phyloP scores from a whole-genome alignment of 352 stramenopile genomes.

The Phytophthora chlamydospora region DNA sequence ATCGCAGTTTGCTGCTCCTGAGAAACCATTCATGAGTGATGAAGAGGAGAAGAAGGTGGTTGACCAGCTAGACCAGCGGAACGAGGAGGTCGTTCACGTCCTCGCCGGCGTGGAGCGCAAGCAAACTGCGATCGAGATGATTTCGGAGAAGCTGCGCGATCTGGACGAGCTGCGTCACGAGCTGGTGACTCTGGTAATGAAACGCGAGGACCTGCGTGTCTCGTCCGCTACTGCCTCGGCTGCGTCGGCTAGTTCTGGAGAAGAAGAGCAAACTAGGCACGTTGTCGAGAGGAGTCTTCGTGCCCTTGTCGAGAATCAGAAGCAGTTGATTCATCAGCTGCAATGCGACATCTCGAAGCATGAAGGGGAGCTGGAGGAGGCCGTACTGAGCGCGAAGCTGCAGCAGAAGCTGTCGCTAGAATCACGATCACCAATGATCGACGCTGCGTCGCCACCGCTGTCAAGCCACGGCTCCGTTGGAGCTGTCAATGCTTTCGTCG shows the following conservation, averaged over 20 bases:
- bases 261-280: slow-evolving; percentile 48
- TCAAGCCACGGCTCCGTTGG: slow-evolving; percentile 14
- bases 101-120: slow-evolving; percentile 65
- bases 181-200: slow-evolving; percentile 69
- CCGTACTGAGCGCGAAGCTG: slow-evolving; percentile 40
- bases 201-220: slow-evolving; percentile 60
- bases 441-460: slow-evolving; percentile 15
- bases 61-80: slow-evolving; percentile 61
- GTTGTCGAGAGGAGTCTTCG: slow-evolving; percentile 58
- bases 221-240: slow-evolving; percentile 21
- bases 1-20: not conserved
- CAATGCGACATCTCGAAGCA: slow-evolving; percentile 54
- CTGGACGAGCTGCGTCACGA: slow-evolving; percentile 79
- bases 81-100: slow-evolving; percentile 48
- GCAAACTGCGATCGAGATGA: slow-evolving; percentile 61
- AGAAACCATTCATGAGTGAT: slow-evolving; percentile 65
- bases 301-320: slow-evolving; percentile 62
- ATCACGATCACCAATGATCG: slow-evolving; percentile 30
- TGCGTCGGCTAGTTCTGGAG: slow-evolving; percentile 18
- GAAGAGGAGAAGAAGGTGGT: slow-evolving; percentile 62
- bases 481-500: slow-evolving; percentile 21
- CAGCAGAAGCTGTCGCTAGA: slow-evolving; percentile 41
- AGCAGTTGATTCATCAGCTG: slow-evolving; percentile 56
- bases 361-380: slow-evolving; percentile 60
- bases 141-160: slow-evolving; percentile 70